These are phyloP conservation scores for Phytophthora foliorum DNA, from an alignment of 352 stramenopile genomes.

Conservation along the genomic window DNA sequence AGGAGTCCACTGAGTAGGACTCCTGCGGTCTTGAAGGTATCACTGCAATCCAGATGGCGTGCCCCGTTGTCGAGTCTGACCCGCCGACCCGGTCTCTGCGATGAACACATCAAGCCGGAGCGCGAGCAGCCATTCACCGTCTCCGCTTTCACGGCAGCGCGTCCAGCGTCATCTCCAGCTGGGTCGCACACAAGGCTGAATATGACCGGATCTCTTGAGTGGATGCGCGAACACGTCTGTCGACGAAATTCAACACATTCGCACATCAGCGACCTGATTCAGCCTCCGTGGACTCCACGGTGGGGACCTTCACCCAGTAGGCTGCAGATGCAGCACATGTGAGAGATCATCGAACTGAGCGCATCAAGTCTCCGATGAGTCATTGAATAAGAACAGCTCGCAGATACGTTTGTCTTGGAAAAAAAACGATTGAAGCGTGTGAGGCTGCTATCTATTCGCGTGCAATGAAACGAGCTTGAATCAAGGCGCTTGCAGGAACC, in stretches of 20 bases:
- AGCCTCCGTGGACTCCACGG: too few relatives aligned
- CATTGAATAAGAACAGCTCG: too few relatives aligned
- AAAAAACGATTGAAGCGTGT: too few relatives aligned
- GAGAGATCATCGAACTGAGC: too few relatives aligned
- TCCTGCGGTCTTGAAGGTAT: neutral
- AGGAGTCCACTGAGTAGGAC: too few relatives aligned
- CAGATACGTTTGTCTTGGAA: too few relatives aligned
- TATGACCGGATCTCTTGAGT: slow-evolving; percentile 11
- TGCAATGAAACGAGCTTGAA: neutral
- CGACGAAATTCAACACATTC: slow-evolving; percentile 27
- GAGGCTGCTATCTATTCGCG: too few relatives aligned
- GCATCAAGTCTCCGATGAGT: too few relatives aligned
- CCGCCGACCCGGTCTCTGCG: neutral
- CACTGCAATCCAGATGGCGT: too few relatives aligned
- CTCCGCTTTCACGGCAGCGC: slow-evolving; percentile 4
- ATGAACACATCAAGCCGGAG: slow-evolving; percentile 11
- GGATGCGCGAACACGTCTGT: neutral
- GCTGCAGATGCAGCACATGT: too few relatives aligned
- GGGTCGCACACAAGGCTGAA: slow-evolving; percentile 15
- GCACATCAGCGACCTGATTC: slow-evolving; percentile 10
- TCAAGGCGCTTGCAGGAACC: neutral
- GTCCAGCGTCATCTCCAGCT: slow-evolving; percentile 7
- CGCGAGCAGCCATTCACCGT: neutral
- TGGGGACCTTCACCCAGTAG: too few relatives aligned
- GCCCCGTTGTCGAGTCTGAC: neutral